These are phyloP conservation scores for Amylocarpus encephaloides DNA, from an alignment of 2,329 filamentous ascomycete species.

Conservation along the genomic window DNA sequence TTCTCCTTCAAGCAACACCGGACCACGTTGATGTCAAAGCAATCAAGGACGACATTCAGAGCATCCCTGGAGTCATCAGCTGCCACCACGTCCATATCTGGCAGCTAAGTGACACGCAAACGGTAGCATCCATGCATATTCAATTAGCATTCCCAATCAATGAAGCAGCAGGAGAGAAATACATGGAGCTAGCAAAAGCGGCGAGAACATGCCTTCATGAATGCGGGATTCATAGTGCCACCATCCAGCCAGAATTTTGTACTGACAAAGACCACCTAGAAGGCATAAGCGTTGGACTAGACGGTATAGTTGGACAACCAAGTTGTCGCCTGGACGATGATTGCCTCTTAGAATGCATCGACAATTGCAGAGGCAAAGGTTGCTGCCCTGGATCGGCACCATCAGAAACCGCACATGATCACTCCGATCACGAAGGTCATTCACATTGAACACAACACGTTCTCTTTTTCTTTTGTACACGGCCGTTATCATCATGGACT, in stretches of 20 bases:
- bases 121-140: slow-evolving; percentile 88
- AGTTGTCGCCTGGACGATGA: slow-evolving; percentile 26
- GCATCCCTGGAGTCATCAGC: slow-evolving; percentile 76
- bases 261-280: slow-evolving; percentile 38
- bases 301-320: slow-evolving; percentile 23
- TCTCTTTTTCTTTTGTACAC: background rate
- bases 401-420: slow-evolving; percentile 22
- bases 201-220: slow-evolving; percentile 86
- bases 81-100: slow-evolving; percentile 97
- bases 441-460: slow-evolving; percentile 22
- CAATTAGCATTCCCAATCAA: slow-evolving; percentile 88
- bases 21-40: slow-evolving; percentile 82
- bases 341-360: slow-evolving; percentile 31
- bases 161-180: slow-evolving; percentile 68
- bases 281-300: slow-evolving; percentile 18
- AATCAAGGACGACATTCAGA: slow-evolving; percentile 85
- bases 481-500: too few relatives aligned
- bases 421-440: slow-evolving; percentile 29
- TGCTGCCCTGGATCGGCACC: slow-evolving; percentile 26
- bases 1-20: slow-evolving; percentile 89
- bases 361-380: slow-evolving; percentile 30
- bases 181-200: slow-evolving; percentile 82
- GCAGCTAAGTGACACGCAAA: slow-evolving; percentile 92
- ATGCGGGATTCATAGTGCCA: slow-evolving; percentile 94
- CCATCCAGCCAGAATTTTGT: slow-evolving; percentile 90